A percentile compares a stretch with the other conserved stretches of the same genome.
Evolutionary conservation across 352 stramenopile species (phyloP).

Genomic region (Globisporangium lucens): DNA sequence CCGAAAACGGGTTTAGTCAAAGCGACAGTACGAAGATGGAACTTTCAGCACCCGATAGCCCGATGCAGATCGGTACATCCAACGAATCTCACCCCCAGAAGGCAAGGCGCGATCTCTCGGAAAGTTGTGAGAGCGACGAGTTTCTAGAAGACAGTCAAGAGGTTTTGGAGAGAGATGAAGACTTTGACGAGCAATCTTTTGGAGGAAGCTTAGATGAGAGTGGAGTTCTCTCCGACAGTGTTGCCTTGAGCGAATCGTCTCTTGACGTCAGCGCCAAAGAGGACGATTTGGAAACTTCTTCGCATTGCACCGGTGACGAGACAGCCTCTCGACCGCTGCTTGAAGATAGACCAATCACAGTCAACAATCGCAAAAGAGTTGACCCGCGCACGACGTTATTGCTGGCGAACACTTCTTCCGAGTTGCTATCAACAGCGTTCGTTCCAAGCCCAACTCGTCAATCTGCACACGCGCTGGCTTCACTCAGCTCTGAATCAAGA

Average conservation of each 20-base stretch:
- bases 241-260: not conserved
- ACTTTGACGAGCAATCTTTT: constrained; percentile 10
- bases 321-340: no score
- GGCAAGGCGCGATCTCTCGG: not conserved
- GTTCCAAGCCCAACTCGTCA: constrained; percentile 1
- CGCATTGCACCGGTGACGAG: not conserved
- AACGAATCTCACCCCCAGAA: not conserved
- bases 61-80: not conserved
- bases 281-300: not conserved
- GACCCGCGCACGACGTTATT: not conserved
- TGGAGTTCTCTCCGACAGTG: not conserved
- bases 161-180: not conserved
- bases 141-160: constrained; percentile 3
- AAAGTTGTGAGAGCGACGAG: constrained; percentile 8
- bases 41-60: not conserved
- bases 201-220: constrained; percentile 5
- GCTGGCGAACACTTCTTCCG: not conserved
- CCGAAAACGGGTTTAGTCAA: not conserved
- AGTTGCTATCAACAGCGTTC: constrained; percentile 4
- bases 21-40: not conserved
- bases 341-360: not conserved
- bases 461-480: not conserved
- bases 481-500: not conserved
- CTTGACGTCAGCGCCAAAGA: not conserved
- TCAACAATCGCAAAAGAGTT: not conserved